Evolutionary conservation across 1,284 basidiomycete genomes (phyloP), one percentile per base, ranked within the genome.

Genomic region (Apiotrichum gracile): DNA sequence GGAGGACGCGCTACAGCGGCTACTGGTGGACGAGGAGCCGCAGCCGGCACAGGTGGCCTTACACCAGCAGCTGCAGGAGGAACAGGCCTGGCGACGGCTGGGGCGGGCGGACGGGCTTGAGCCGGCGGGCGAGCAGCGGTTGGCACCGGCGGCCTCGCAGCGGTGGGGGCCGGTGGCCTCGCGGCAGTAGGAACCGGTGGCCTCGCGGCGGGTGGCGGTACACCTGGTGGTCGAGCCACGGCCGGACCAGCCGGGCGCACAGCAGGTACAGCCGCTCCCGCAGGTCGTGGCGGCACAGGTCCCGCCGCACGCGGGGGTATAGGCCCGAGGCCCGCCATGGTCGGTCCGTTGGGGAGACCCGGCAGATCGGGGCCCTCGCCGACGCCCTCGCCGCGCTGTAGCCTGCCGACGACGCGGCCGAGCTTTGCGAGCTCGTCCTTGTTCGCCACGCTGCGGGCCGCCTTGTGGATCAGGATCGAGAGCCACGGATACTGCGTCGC

Each of bases 391-490:
- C 70, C 69, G 47, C 63, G 53, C 16, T 64, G 65, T 12, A 73
- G 52, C 16, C 68, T 57, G 1, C 59, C 68, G 1, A 73, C 71
- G 1, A 69, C 65, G 7, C 66, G 60, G 5, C 69, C 70, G 4
- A 73, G 54, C 29, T 68, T 66, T 5, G 68, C 68, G 24, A 73
- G 57, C 55, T 73, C 71, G 25, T 70, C 70, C 49, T 70, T 69
- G 47, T 57, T 66, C 4, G 71, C 71, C 6, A 60, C 61, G 44
- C 61, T 66, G 22, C 69, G 58, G n/a, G 71, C 71, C 1, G 71
- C 71, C 58, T 72, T 73, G 61, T 73, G 70, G 25, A 73, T 73
- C 25, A 73, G 55, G 5, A 67, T 56, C 1, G 68, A 68, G 0
- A 73, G 59, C 71, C 71, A 73, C 4, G 64, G 64, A 41, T 68